Percentiles rank a stretch among this genome's conserved stretches.
Evolutionary conservation across 495 filamentous ascomycete genomes (phyloP).

Genomic region (Penicillium bialowiezense): DNA sequence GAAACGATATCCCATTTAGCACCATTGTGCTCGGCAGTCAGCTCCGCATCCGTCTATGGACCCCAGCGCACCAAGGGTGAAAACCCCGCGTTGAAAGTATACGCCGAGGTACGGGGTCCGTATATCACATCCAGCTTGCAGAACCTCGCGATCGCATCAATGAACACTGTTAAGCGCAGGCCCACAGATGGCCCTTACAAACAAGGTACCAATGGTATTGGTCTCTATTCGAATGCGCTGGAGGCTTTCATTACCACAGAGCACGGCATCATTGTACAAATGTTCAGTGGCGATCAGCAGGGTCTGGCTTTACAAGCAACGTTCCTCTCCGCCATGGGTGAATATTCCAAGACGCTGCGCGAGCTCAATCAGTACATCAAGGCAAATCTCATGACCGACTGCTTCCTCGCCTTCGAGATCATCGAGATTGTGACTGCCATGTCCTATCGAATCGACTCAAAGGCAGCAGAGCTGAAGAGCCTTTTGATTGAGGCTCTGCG

Average conservation of each 20-base stretch:
- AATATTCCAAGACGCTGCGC: conserved; percentile 80
- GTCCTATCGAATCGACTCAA: conserved; percentile 72
- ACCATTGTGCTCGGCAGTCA: conserved; percentile 56
- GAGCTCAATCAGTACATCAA: conserved; percentile 90
- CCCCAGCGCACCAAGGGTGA: conserved; percentile 48
- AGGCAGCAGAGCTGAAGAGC: conserved; percentile 82
- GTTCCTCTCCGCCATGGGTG: conserved; percentile 68
- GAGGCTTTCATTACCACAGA: conserved; percentile 84
- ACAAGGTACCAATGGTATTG: conserved; percentile 90
- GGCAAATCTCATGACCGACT: conserved; percentile 83
- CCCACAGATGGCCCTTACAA: conserved; percentile 77
- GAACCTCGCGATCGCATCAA: conserved; percentile 82
- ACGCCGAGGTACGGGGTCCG: conserved; percentile 78
- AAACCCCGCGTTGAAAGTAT: conserved; percentile 67
- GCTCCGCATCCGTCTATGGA: conserved; percentile 48
- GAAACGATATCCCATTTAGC: conserved; percentile 56
- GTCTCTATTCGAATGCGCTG: conserved; percentile 81
- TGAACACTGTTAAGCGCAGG: conserved; percentile 83
- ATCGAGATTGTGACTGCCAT: conserved; percentile 84
- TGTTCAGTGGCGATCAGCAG: conserved; percentile 86
- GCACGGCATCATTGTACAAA: conserved; percentile 78
- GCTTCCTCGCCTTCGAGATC: conserved; percentile 94
- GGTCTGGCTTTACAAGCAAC: conserved; percentile 72
- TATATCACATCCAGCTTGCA: conserved; percentile 77
- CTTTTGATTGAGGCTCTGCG: conserved; percentile 80